Conservation (phyloP, 1,284 basidiomycete genomes). For the Ganoderma sinense region DNA sequence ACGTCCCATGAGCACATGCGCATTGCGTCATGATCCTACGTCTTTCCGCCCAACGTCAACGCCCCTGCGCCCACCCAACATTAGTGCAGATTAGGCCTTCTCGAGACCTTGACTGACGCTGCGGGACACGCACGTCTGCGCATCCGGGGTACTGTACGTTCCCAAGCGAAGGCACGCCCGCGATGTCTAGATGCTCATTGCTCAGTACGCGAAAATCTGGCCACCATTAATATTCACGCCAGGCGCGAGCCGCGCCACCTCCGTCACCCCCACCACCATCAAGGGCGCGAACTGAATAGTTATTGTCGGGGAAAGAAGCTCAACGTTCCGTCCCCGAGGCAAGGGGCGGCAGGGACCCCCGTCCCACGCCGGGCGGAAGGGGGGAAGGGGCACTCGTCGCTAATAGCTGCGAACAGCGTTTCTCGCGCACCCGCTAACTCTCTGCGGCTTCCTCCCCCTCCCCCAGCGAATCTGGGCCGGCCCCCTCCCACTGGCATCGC, state of each 20-base stretch:
- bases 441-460: background rate
- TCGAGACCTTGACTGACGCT: background rate
- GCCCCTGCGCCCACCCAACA: background rate
- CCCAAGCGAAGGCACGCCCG: background rate
- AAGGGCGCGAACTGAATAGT: background rate
- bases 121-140: background rate
- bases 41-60: background rate
- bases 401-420: slow-evolving; percentile 8
- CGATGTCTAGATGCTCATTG: background rate
- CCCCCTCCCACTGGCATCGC: background rate
- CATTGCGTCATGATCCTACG: background rate
- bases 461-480: background rate
- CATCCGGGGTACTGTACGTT: background rate
- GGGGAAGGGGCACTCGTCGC: background rate
- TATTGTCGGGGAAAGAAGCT: background rate
- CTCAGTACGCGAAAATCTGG: background rate
- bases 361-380: background rate
- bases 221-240: background rate
- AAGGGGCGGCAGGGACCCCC: background rate
- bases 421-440: slow-evolving; percentile 1
- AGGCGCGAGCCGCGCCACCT: background rate
- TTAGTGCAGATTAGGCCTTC: too few species aligned
- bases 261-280: background rate
- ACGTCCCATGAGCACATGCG: background rate
- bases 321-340: background rate